A percentile compares a stretch with the other conserved stretches of the same genome.
Conservation (phyloP, 495 filamentous ascomycete species). For the Choiromyces venosus region DNA sequence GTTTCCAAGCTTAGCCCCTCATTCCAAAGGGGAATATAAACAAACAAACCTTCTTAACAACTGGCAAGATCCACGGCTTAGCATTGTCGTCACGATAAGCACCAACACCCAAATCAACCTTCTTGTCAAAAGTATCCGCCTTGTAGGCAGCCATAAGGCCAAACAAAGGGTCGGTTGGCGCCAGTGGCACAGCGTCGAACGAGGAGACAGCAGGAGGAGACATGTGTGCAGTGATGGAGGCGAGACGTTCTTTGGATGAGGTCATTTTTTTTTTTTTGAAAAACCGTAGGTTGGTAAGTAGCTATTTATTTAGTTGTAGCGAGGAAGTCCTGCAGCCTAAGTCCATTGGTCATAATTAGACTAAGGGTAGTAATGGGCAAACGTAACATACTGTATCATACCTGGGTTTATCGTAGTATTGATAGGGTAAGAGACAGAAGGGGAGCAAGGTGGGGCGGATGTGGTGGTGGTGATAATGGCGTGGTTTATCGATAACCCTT, state of each 20-base stretch:
- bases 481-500: no score
- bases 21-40: background rate
- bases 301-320: background rate
- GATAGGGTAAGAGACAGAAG: background rate
- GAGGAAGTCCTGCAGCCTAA: background rate
- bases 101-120: slow-evolving; percentile 94
- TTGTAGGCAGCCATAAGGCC: slow-evolving; percentile 84
- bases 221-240: slow-evolving; percentile 53
- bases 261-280: background rate
- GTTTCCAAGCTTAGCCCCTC: background rate
- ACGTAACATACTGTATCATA: background rate
- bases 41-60: slow-evolving; percentile 79
- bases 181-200: slow-evolving; percentile 81
- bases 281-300: background rate
- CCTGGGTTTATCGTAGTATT: background rate
- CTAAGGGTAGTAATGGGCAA: background rate
- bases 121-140: slow-evolving; percentile 74
- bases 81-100: slow-evolving; percentile 93
- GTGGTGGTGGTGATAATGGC: no score
- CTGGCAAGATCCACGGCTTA: slow-evolving; percentile 96
- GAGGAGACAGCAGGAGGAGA: slow-evolving; percentile 45
- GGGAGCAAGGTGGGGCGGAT: background rate
- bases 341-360: background rate
- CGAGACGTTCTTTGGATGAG: slow-evolving; percentile 35
- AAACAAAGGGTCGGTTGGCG: slow-evolving; percentile 93